Evolutionary conservation across 352 stramenopile genomes (phyloP).

Genomic region (Phytopythium ostracodes): DNA sequence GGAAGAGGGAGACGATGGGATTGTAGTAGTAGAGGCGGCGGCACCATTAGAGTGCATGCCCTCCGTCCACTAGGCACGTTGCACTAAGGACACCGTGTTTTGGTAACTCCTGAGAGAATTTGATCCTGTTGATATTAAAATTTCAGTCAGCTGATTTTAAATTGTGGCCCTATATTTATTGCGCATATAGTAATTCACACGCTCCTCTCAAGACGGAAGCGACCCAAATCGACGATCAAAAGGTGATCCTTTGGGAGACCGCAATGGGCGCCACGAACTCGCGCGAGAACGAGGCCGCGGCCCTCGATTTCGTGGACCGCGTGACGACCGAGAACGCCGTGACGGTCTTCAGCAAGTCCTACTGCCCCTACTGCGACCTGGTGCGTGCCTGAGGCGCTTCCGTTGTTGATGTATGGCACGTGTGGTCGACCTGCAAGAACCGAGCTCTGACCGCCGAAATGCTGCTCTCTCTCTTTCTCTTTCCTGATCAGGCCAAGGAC

Average conservation of each 20-base stretch:
- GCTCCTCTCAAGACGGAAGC: too few relatives aligned
- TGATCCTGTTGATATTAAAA: too few relatives aligned
- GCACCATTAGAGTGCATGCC: too few relatives aligned
- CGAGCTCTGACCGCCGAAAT: neutral
- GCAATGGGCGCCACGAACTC: conserved; percentile 36
- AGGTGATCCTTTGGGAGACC: too few relatives aligned
- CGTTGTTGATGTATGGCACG: neutral
- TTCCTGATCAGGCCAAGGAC: conserved; percentile 81
- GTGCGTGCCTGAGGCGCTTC: conserved; percentile 14
- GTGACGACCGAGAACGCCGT: conserved; percentile 43
- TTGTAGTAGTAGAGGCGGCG: too few relatives aligned
- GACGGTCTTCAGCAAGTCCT: conserved; percentile 92
- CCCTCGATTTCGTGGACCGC: conserved; percentile 51
- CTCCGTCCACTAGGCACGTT: too few relatives aligned
- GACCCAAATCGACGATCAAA: neutral
- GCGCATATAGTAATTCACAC: neutral
- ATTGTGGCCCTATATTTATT: neutral
- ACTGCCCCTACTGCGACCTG: conserved; percentile 91
- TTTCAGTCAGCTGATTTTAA: neutral
- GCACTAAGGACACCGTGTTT: too few relatives aligned
- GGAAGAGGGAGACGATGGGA: too few relatives aligned
- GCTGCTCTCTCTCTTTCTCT: too few relatives aligned
- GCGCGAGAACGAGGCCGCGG: conserved; percentile 46
- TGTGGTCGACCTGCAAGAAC: neutral
- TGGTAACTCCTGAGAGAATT: too few relatives aligned